Conservation (phyloP, 331 rosid genomes). For the Erythrophleum ivorense region DNA sequence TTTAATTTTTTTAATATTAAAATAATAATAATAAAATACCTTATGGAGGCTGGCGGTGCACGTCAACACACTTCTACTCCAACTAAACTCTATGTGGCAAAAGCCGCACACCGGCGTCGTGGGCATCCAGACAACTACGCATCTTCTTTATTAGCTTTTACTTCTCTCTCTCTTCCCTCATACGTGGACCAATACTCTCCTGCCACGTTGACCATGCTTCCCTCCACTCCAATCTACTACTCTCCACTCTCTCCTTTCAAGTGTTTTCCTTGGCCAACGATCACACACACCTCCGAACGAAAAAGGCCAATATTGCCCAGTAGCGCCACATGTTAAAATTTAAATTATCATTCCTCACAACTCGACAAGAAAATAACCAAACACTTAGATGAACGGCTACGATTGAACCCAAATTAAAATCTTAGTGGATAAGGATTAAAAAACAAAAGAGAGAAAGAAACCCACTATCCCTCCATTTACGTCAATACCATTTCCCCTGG, state of each 20-base stretch:
- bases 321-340: slow-evolving; percentile 42
- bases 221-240: slow-evolving; percentile 6
- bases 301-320: background rate
- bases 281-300: background rate
- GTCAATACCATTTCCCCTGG: slow-evolving; percentile 7
- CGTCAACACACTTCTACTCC: slow-evolving; percentile 23
- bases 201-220: slow-evolving; percentile 30
- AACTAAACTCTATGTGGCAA: slow-evolving; percentile 23
- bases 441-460: background rate
- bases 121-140: slow-evolving; percentile 33
- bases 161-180: background rate
- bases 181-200: slow-evolving; percentile 37
- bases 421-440: slow-evolving; percentile 49
- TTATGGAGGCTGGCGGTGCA: slow-evolving; percentile 35
- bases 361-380: background rate
- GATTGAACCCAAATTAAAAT: slow-evolving; percentile 17
- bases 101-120: slow-evolving; percentile 36
- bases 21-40: slow-evolving; percentile 8
- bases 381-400: slow-evolving; percentile 26
- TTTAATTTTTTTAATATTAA: background rate
- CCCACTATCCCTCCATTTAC: slow-evolving; percentile 31
- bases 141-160: slow-evolving; percentile 15
- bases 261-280: slow-evolving; percentile 5
- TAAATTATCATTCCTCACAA: slow-evolving; percentile 8
- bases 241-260: background rate